Evolutionary conservation across 2,329 filamentous ascomycete genomes (phyloP), one percentile per base, ranked within the genome.

Genomic region (Cladobotryum protrusum): DNA sequence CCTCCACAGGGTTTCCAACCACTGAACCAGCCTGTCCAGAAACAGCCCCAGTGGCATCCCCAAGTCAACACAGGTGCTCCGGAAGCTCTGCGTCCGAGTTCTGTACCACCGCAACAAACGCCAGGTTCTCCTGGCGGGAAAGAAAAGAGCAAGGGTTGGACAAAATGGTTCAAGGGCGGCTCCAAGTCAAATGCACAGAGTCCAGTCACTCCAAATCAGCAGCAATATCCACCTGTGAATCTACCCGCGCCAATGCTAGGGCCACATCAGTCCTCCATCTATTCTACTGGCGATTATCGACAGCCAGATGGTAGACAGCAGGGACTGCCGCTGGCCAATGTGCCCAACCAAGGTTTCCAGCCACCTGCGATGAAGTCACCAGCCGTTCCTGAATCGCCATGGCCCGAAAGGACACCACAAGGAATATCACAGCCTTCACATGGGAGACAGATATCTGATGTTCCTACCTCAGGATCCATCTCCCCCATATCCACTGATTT

Each of bases 141-240:
- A 34, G 58, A 57, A 5, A 63, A 61, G 34, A 57, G 59, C 6
- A 63, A 58, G 46, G 59, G 55, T 33, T 63, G 61, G 61, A 54
- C 58, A n/a, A 63, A 59, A 24, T 62, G 61, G 61, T 63, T 63
- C 55, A 62, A 62, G 53, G 50, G 46, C n/a, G 50, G 46, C n/a
- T 55, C 59, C 7, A 60, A 59, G 37, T 45, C 52, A 14, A 45
- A 36, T 11, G 29, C 15, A 15, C 50, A 52, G 24, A 49, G 50
- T 12, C 47, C 46, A 4, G 36, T 42, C 13, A 15, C 19, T 43
- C 50, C 48, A n/a, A 37, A 39, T 17, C 45, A 36, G 24, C 51
- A 48, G 32, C 3, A 41, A 15, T 50, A 46, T 1, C 50, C 46
- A 13, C 41, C 42, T 4, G 50, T 45, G 14, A 41, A 40, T 12